Evolutionary conservation across 441 rosid genomes (phyloP), one percentile per base, ranked within the genome.

Genomic region (Metrosideros polymorpha): DNA sequence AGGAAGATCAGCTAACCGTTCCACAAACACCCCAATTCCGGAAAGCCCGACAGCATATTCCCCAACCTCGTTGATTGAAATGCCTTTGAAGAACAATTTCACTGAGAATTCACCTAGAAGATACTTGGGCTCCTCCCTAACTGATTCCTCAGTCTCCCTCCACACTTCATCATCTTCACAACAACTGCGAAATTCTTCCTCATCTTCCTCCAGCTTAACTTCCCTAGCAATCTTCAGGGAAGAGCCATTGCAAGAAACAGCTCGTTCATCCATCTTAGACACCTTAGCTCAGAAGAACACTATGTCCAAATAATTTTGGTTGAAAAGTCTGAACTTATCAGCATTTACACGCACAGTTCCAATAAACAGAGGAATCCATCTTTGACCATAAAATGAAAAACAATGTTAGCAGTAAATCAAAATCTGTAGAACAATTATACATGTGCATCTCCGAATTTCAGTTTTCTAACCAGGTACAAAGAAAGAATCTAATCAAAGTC

Each of bases 161-260:
- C 98, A 97, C 1, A 94, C 95, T 43, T 94, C 99, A 39, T 94
- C 98, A 87, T 97, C 99, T 88, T 90, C 99, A 53, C 96, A 96
- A 88, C 99, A 95, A 71, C 99, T 97, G 52, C 96, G 89, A 87
- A 97, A 97, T 42, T 97, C 99, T 57, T 97, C 99, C 83, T 97
- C 98, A 1, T 96, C 98, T 84, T 93, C 96, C 83, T 93, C 95
- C 77, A 85, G 83, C 86, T 86, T 92, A 47, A 83, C 87, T 89
- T 83, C 96, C 88, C 91, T 89, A n/a, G 54, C 52, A 51, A 91
- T 83, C 85, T 84, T 88, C 55, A 90, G 83, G 14, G 92, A 92
- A 53, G 89, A 77, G 75, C 86, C 93, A 47, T 87, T 91, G 76
- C 87, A 83, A 82, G 88, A 82, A 86, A 66, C 87, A 17, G 84